phyloP scores from a whole-genome alignment of 495 filamentous ascomycete genomes.

The Penicillium macrosclerotiorum region DNA sequence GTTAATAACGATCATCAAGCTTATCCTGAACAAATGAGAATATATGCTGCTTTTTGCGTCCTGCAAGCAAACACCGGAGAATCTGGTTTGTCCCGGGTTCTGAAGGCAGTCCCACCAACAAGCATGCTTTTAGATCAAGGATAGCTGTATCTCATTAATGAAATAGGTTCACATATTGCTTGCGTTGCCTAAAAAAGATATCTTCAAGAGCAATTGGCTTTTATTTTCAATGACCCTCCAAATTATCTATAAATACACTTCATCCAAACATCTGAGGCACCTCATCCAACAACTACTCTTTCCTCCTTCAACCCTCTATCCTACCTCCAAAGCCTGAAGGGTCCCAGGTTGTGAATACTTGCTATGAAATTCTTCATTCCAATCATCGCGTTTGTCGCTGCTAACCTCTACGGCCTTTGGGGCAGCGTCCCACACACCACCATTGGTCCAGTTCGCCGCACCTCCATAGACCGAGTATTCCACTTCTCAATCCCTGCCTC shows the following conservation, averaged over 20 bases:
- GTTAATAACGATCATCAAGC: no score
- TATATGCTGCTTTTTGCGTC: no score
- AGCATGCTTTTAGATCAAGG: no score
- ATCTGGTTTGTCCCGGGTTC: no score
- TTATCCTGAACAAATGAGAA: no score
- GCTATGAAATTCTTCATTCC: conserved; percentile 12
- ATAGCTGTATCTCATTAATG: conserved; percentile 1
- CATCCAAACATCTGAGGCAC: no score
- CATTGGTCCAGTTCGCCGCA: conserved; percentile 6
- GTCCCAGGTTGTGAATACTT: no score
- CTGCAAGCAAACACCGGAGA: no score
- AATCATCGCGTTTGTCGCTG: conserved; percentile 5
- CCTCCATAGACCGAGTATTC: conserved; percentile 11
- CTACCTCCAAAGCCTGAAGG: no score
- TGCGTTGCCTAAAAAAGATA: background rate
- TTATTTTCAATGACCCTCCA: background rate
- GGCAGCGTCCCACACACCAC: conserved; percentile 13
- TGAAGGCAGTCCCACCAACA: background rate
- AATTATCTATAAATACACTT: no score
- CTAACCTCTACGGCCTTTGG: conserved; percentile 17
- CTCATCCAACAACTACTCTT: background rate
- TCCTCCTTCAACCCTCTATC: background rate
- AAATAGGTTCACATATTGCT: background rate
- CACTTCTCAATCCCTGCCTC: conserved; percentile 14
- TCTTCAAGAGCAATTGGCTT: background rate